Evolutionary conservation across 495 filamentous ascomycete genomes (phyloP).

Genomic region (Aspergillus wentii): DNA sequence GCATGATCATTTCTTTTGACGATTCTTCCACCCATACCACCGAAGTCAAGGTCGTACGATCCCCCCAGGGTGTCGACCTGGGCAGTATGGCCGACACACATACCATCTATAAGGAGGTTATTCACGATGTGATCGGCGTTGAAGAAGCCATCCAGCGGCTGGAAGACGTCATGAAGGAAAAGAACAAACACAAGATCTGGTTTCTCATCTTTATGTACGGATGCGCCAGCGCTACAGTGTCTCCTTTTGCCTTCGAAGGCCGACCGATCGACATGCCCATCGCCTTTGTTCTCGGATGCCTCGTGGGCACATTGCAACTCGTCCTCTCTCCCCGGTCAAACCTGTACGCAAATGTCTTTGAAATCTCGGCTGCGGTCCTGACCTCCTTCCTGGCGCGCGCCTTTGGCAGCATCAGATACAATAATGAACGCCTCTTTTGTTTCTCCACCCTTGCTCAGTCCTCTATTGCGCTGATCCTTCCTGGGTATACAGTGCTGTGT

Average conservation of each 20-base stretch:
- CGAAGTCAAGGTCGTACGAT: slow-evolving; percentile 83
- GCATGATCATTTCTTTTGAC: slow-evolving; percentile 95
- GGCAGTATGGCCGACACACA: slow-evolving; percentile 81
- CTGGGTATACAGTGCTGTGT: slow-evolving; percentile 81
- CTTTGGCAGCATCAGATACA: slow-evolving; percentile 70
- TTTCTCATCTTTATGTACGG: slow-evolving; percentile 80
- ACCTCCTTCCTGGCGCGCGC: slow-evolving; percentile 87
- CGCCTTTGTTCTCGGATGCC: slow-evolving; percentile 76
- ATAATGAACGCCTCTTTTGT: slow-evolving; percentile 67
- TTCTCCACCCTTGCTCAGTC: slow-evolving; percentile 91
- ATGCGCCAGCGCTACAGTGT: slow-evolving; percentile 70
- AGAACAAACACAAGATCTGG: slow-evolving; percentile 63
- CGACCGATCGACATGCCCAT: slow-evolving; percentile 85
- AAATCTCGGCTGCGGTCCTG: slow-evolving; percentile 78
- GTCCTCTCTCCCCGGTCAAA: slow-evolving; percentile 74
- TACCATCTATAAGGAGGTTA: slow-evolving; percentile 87
- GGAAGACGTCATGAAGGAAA: slow-evolving; percentile 57
- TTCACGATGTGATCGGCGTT: slow-evolving; percentile 81
- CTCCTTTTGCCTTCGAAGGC: slow-evolving; percentile 87
- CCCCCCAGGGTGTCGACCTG: slow-evolving; percentile 73
- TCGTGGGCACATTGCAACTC: slow-evolving; percentile 79
- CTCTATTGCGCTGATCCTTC: slow-evolving; percentile 86
- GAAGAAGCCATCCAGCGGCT: slow-evolving; percentile 75
- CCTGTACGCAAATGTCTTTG: slow-evolving; percentile 79
- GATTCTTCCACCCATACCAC: slow-evolving; percentile 86